Conservation (phyloP, 2,329 filamentous ascomycete genomes). For the Talaromyces sp. region DNA sequence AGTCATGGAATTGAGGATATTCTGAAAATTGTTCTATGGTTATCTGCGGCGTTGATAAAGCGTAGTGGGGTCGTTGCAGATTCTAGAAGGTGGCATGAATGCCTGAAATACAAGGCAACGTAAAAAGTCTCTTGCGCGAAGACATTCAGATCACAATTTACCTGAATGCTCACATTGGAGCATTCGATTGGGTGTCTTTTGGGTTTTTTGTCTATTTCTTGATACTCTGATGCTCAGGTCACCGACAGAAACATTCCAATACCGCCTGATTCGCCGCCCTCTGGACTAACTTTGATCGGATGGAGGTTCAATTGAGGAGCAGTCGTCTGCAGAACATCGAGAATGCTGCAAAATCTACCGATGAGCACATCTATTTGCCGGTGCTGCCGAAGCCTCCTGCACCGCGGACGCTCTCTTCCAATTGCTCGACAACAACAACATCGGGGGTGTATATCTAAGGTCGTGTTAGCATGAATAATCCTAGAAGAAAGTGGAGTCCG, state of each 20-base stretch:
- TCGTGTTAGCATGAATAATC: slow-evolving; percentile 1
- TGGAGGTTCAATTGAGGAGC: background rate
- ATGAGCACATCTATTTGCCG: slow-evolving; percentile 43
- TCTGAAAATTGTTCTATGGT: slow-evolving; percentile 1
- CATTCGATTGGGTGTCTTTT: background rate
- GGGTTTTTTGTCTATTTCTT: background rate
- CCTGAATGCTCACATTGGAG: background rate
- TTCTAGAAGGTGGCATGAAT: background rate
- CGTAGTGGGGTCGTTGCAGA: background rate
- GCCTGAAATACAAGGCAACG: slow-evolving; percentile 5
- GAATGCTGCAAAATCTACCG: background rate
- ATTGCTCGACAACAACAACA: slow-evolving; percentile 79
- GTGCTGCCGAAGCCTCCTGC: slow-evolving; percentile 91
- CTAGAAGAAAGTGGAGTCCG: slow-evolving; percentile 3
- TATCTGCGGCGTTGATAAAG: background rate
- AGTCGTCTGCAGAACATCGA: background rate
- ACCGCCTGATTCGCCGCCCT: background rate
- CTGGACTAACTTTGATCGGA: background rate
- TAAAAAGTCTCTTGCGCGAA: background rate
- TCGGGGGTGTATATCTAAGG: slow-evolving; percentile 80
- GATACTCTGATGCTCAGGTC: background rate
- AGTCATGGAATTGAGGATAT: slow-evolving; percentile 1
- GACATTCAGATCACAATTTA: background rate
- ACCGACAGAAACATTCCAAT: no score
- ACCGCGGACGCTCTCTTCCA: slow-evolving; percentile 87